Conservation (phyloP, 2,329 filamentous ascomycete species). For the Fusarium sp. region DNA sequence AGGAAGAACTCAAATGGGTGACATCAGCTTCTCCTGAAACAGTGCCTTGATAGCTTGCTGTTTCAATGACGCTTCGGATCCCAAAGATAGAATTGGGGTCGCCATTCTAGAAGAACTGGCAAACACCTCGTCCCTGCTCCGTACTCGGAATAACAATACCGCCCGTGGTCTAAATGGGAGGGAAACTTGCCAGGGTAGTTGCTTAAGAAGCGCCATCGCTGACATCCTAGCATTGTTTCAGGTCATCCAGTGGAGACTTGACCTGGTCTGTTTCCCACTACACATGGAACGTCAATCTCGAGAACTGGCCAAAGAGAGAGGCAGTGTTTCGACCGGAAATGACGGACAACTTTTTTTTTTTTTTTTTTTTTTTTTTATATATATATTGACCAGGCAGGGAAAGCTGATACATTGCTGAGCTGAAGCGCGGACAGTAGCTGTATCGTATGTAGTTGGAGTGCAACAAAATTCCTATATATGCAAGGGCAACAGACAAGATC, state of each 20-base stretch:
- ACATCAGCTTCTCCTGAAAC: constrained; percentile 36
- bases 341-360: background rate
- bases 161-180: constrained; percentile 5
- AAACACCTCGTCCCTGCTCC: constrained; percentile 3
- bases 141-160: constrained; percentile 1
- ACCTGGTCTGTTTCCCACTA: constrained; percentile 24
- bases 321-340: background rate
- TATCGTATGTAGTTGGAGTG: background rate
- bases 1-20: constrained; percentile 12
- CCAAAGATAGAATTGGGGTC: constrained; percentile 5
- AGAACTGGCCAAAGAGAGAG: constrained; percentile 4
- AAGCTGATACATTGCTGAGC: background rate
- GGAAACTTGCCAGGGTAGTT: constrained; percentile 23
- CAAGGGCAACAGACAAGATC: constrained; percentile 18
- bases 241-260: constrained; percentile 37
- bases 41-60: constrained; percentile 11
- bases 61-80: constrained; percentile 11
- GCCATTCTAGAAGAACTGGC: constrained; percentile 19
- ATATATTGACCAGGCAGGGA: background rate
- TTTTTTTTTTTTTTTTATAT: background rate
- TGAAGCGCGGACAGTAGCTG: background rate
- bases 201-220: constrained; percentile 33
- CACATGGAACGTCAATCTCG: background rate
- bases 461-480: constrained; percentile 6
- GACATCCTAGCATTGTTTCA: constrained; percentile 45